phyloP scores from a whole-genome alignment of 2,329 filamentous ascomycete species.

The Bipolaris zeicola region DNA sequence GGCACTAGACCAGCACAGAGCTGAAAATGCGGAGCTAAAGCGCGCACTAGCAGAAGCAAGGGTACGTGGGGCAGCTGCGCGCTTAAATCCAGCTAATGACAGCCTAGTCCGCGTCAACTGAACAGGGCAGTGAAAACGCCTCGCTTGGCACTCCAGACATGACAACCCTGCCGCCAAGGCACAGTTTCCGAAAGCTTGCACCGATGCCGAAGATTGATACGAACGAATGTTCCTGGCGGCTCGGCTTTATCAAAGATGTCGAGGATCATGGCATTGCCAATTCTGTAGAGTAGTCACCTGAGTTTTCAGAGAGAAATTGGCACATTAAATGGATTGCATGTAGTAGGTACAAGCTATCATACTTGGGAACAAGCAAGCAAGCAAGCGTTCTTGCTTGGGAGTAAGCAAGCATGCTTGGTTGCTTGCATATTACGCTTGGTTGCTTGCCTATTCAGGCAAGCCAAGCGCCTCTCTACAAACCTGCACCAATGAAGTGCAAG shows the following conservation, averaged over 20 bases:
- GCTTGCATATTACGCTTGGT: no score
- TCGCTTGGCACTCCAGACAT: background rate
- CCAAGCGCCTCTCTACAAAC: no score
- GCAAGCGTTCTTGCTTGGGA: no score
- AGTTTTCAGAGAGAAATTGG: background rate
- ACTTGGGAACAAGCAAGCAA: no score
- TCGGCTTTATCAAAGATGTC: background rate
- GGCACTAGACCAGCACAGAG: background rate
- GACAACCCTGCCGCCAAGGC: background rate
- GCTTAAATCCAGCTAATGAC: background rate
- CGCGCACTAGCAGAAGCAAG: background rate
- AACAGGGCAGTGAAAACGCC: background rate
- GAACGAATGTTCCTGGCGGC: background rate
- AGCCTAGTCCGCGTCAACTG: background rate
- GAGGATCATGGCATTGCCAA: background rate
- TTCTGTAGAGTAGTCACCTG: background rate
- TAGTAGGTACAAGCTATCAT: no score
- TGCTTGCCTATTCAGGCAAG: no score
- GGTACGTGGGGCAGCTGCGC: background rate
- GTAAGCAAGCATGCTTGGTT: no score
- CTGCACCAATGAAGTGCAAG: no score
- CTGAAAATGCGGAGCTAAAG: background rate
- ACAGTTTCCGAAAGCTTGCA: background rate
- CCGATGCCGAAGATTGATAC: background rate
- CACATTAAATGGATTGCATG: no score